Evolutionary conservation across 805 yeast genomes (phyloP), one percentile per base, ranked within the genome.

Genomic region (Sugiyamaella boreocaroliniensis): DNA sequence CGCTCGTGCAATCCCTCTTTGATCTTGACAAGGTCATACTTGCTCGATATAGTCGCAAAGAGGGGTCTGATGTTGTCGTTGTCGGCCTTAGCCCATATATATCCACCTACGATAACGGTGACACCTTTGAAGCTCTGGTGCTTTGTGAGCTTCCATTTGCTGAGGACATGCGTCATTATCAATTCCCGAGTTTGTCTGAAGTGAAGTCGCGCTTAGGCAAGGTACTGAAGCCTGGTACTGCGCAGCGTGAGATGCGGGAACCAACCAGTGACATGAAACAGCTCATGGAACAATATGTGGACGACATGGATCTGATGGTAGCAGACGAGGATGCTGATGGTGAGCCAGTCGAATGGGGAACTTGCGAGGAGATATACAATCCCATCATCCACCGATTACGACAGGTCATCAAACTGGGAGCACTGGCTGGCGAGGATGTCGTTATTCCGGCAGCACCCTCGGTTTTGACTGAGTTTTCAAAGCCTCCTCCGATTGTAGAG

Each of bases 101-200:
- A 22, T 11, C 37, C 37, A 14, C n/a, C 37, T 11, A 32, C 11
- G 37, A 32, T 14, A 32, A 32, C 11, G 37, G 37, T 10, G 61
- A 74, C 15, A 55, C 53, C 37, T 52, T 45, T 11, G 61, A 56
- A n/a, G 60, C 52, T 1, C 73, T 87, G 50, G 68, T 77, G 0
- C 63, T 82, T 57, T 74, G 75, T 11, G 70, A 82, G 45, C 63
- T 89, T 11, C 93, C 96, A 1, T 86, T 78, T 65, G 76, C 77
- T 43, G 95, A 87, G 57, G 96, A 89, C 64, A 85, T 81, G 56
- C 61, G 68, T 15, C 50, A 48, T 29, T 61, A 56, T 49, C 78
- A 79, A 58, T 71, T 81, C 14, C 80, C 89, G 2, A 73, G 72
- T 20, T 78, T 85, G 58, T 71, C 74, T 5, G 63, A 64, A 40